These are phyloP conservation scores for Eruca vesicaria DNA, from an alignment of 441 rosid species.

Conservation along the genomic window DNA sequence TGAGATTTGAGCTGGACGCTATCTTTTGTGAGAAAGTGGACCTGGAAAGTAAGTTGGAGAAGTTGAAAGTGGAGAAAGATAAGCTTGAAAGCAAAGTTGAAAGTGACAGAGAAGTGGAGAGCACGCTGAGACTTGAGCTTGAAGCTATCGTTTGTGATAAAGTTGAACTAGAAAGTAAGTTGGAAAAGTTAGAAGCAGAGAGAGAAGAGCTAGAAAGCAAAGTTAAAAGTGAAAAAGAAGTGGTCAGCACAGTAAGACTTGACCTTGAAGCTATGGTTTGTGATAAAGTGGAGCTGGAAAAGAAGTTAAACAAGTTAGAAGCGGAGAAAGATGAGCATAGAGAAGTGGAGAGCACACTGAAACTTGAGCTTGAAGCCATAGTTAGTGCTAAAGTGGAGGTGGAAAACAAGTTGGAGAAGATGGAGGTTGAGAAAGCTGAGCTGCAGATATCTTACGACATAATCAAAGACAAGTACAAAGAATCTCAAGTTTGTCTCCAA, in stretches of 20 bases:
- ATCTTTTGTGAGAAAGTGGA: neutral
- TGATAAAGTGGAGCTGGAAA: slow-evolving; percentile 36
- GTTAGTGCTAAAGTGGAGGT: slow-evolving; percentile 29
- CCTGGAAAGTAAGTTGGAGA: neutral
- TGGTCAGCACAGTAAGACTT: slow-evolving; percentile 12
- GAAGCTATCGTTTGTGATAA: slow-evolving; percentile 18
- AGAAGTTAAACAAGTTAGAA: slow-evolving; percentile 42
- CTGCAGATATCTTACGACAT: slow-evolving; percentile 51
- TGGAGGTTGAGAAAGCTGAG: slow-evolving; percentile 43
- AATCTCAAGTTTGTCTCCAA: slow-evolving; percentile 51
- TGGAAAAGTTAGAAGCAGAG: slow-evolving; percentile 46
- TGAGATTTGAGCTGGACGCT: neutral
- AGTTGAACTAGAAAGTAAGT: slow-evolving; percentile 36
- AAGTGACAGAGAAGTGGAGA: slow-evolving; percentile 10
- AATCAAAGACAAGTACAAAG: slow-evolving; percentile 45
- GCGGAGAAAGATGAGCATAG: slow-evolving; percentile 35
- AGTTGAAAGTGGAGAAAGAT: slow-evolving; percentile 41
- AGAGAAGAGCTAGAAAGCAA: slow-evolving; percentile 35
- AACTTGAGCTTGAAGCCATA: slow-evolving; percentile 22
- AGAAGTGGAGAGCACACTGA: slow-evolving; percentile 20
- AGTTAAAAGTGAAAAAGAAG: slow-evolving; percentile 14
- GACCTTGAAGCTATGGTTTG: slow-evolving; percentile 25
- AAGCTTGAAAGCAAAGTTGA: slow-evolving; percentile 31
- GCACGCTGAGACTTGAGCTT: slow-evolving; percentile 22
- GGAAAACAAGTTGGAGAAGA: slow-evolving; percentile 38